phyloP scores from a whole-genome alignment of 176 grass and related monocot species.

The Ananas comosus region DNA sequence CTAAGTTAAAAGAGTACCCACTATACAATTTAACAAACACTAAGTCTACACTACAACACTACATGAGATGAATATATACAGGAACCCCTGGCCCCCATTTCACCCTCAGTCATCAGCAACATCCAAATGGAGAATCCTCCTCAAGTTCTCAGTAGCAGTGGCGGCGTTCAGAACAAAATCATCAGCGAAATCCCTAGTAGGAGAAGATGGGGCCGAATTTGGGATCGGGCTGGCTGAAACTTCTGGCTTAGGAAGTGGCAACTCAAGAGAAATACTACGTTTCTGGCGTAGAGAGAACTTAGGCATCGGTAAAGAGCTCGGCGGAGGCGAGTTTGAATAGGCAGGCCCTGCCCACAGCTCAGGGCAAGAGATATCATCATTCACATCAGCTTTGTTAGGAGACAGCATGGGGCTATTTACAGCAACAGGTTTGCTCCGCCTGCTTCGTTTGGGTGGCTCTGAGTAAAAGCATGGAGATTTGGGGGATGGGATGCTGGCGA shows the following conservation, averaged over 20 bases:
- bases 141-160: conserved; percentile 75
- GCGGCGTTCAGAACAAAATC: conserved; percentile 39
- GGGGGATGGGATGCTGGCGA: conserved; percentile 14
- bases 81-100: background rate
- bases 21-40: background rate
- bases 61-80: conserved; percentile 15
- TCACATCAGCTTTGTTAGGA: conserved; percentile 32
- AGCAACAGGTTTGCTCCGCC: conserved; percentile 47
- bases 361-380: conserved; percentile 15
- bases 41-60: conserved; percentile 15
- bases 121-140: conserved; percentile 72
- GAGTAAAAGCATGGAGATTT: conserved; percentile 31
- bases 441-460: conserved; percentile 28
- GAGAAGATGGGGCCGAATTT: conserved; percentile 70
- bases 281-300: conserved; percentile 82
- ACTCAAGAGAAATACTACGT: conserved; percentile 64
- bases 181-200: conserved; percentile 28
- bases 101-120: conserved; percentile 26
- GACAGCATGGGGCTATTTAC: conserved; percentile 38
- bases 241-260: conserved; percentile 26
- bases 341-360: conserved; percentile 83
- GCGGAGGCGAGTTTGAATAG: conserved; percentile 81
- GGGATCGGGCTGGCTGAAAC: conserved; percentile 28
- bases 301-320: conserved; percentile 78
- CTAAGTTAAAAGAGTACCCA: background rate